Evolutionary conservation across 2,329 filamentous ascomycete genomes (phyloP), one percentile per base, ranked within the genome.

Genomic region (Colletotrichum siamense): DNA sequence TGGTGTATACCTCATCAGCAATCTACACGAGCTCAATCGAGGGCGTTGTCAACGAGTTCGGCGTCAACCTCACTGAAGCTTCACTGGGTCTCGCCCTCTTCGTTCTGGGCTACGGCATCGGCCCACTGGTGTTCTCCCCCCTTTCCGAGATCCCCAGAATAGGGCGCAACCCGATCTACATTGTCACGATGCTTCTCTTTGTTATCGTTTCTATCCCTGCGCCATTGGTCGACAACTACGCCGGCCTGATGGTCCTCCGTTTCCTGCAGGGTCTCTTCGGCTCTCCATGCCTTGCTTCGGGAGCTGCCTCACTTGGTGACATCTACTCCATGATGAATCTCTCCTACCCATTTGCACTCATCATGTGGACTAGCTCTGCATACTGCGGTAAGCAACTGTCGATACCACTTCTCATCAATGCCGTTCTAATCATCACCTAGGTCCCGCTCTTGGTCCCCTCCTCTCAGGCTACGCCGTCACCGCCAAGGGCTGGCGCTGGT

Each of bases 241-340:
- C 90, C 0, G 92, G 92, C 0, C 86, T 95, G 12, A 88, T 94
- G 79, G 91, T 93, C 4, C 85, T 93, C 4, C 89, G 92, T 2
- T 94, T 94, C 83, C 83, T 94, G 6, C 91, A 91, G 75, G 92
- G 92, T 3, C 92, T 94, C 86, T 92, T 94, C 78, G 92, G 92
- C 10, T 91, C 88, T 9, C 93, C 93, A 0, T 92, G 91, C 81
- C 84, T 95, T 9, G 92, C 93, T 0, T 93, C 89, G 1, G 89
- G 89, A 7, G 89, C 86, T 30, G 89, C 89, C 5, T 88, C 89
- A 0, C 84, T 90, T 0, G 86, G 86, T 65, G 89, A 91, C 78
- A 88, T 91, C 81, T 92, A 90, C 79, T 89, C 86, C 59, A 81
- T 91, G 22, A 85, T 90, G 78, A 86, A 89, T 22, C 82, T 93